A percentile compares a stretch with the other conserved stretches of the same genome.
Evolutionary conservation across 75 land plant genomes (phyloP).

Genomic region (Picea glauca): DNA sequence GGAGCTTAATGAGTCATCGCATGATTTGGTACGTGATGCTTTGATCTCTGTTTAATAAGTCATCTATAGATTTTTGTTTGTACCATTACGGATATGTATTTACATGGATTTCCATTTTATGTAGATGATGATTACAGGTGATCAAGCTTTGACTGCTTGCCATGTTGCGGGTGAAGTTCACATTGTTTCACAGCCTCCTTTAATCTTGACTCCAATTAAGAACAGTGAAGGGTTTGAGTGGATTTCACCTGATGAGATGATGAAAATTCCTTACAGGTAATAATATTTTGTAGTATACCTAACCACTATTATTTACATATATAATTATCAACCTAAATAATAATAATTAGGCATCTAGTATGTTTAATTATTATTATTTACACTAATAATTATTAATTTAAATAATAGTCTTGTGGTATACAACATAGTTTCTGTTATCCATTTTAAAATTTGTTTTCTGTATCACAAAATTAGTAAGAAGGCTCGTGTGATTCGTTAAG

Average conservation of each 20-base stretch:
- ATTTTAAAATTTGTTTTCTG: not conserved
- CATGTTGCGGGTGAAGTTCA: constrained; percentile 96
- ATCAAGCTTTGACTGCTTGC: constrained; percentile 99
- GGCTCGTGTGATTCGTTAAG: not conserved
- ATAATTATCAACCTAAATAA: too few species aligned
- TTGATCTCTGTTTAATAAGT: not conserved
- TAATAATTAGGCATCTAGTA: too few species aligned
- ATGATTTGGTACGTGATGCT: constrained; percentile 74
- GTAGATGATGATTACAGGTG: constrained; percentile 99
- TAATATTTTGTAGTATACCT: not conserved
- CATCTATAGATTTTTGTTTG: not conserved
- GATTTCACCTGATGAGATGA: constrained; percentile 92
- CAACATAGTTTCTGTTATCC: not conserved
- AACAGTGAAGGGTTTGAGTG: constrained; percentile 53
- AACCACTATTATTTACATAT: too few species aligned
- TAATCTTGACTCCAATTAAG: constrained; percentile 58
- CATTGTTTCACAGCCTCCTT: constrained; percentile 69
- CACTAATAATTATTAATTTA: too few species aligned
- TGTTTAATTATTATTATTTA: too few species aligned
- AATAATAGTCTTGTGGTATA: too few species aligned
- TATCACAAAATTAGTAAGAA: not conserved
- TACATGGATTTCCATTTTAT: constrained; percentile 7
- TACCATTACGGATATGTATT: not conserved
- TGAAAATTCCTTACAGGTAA: constrained; percentile 58
- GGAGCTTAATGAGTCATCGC: constrained; percentile 88